phyloP scores from a whole-genome alignment of 768 basidiomycete genomes.

The Leccinum rimulosum region DNA sequence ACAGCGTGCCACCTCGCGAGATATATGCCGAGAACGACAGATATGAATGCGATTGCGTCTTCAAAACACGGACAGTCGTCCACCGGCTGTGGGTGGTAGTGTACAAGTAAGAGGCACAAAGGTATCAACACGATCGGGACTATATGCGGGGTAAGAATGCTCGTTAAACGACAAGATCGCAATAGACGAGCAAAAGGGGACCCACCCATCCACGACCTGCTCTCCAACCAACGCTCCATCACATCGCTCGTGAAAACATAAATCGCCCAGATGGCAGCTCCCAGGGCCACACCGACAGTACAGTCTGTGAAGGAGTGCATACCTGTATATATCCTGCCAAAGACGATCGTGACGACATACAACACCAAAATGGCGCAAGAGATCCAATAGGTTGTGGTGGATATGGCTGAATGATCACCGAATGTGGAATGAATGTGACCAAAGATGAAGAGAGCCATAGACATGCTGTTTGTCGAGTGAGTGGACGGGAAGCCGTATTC shows the following conservation, averaged over 20 bases:
- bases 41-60: conserved; percentile 91
- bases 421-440: conserved; percentile 55
- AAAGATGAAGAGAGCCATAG: conserved; percentile 82
- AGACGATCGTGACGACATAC: conserved; percentile 72
- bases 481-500: conserved; percentile 98
- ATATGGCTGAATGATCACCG: conserved; percentile 37
- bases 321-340: conserved; percentile 78
- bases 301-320: conserved; percentile 90
- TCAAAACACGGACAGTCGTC: conserved; percentile 99
- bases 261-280: conserved; percentile 58
- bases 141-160: conserved; percentile 10
- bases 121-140: conserved; percentile 63
- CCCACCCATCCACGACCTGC: conserved; percentile 36
- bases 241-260: conserved; percentile 35
- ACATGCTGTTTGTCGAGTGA: conserved; percentile 88
- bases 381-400: conserved; percentile 42
- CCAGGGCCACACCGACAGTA: conserved; percentile 58
- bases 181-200: conserved; percentile 15
- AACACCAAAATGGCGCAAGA: conserved; percentile 45
- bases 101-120: conserved; percentile 70
- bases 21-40: conserved; percentile 74
- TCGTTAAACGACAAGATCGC: conserved; percentile 13
- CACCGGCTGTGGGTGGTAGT: conserved; percentile 90
- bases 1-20: conserved; percentile 63
- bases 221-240: conserved; percentile 44